These are phyloP conservation scores for Wickerhamomyces rabaulensis DNA, from an alignment of 805 yeast species.

Conservation along the genomic window DNA sequence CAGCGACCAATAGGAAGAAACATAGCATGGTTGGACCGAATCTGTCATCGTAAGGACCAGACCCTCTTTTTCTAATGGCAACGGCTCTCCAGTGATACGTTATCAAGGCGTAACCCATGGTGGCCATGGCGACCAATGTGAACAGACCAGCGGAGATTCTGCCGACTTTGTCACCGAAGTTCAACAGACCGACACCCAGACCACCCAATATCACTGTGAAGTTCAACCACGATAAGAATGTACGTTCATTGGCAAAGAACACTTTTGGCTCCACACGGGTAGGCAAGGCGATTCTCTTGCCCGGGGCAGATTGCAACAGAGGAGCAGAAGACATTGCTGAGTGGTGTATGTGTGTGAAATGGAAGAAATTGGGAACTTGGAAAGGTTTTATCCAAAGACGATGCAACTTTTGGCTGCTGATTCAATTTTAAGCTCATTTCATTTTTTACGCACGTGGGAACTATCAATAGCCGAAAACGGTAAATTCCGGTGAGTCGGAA, in stretches of 20 bases:
- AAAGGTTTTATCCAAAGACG: neutral
- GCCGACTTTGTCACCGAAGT: conserved; percentile 94
- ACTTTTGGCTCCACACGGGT: conserved; percentile 99
- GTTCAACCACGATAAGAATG: conserved; percentile 96
- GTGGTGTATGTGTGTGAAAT: neutral
- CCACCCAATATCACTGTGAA: conserved; percentile 98
- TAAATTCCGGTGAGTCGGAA: neutral
- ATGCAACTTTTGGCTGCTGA: neutral
- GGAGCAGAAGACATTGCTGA: conserved; percentile 62
- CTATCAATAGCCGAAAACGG: neutral
- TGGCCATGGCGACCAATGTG: conserved; percentile 95
- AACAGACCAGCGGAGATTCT: conserved; percentile 89
- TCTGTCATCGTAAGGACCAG: conserved; percentile 99
- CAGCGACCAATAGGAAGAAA: conserved; percentile 87
- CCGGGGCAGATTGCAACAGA: conserved; percentile 65
- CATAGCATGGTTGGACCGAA: conserved; percentile 98
- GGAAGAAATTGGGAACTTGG: neutral
- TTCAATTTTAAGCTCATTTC: neutral
- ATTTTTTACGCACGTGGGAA: neutral
- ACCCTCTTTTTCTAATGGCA: conserved; percentile 95
- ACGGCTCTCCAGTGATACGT: conserved; percentile 99
- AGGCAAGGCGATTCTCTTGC: conserved; percentile 94
- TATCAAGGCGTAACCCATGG: conserved; percentile 92
- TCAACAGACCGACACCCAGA: conserved; percentile 89
- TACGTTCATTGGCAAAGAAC: conserved; percentile 97